Base-by-base conservation (phyloP, 768 basidiomycete genomes). In the Fibroporia radiculosa region DNA sequence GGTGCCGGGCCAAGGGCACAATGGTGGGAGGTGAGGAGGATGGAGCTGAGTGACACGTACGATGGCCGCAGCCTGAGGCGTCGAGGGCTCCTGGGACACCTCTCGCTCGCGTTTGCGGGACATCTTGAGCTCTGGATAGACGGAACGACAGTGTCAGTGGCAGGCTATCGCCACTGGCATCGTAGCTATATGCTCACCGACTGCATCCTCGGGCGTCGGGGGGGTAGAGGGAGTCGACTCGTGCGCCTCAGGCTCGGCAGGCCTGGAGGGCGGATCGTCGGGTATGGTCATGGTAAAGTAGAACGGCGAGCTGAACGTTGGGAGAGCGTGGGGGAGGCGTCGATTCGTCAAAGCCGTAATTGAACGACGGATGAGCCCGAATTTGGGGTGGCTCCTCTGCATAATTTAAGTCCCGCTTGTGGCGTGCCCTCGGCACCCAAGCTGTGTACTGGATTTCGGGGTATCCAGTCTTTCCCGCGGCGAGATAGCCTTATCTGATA, bases 31-130 rank as follows among this genome's bases (percentile, higher is more conserved):
- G 47, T 47, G 25, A 37, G 41, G 55, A 34, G 32, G 39, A 38
- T 20, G 35, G 43, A 31, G 43, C n/a, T n/a, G n/a, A n/a, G n/a
- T n/a, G n/a, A n/a, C 25, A 69, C 47, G 60, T 67, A 65, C 65
- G 43, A 49, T 41, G 26, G 56, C 53, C 33, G 57, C 49, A 13
- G 62, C 57, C 44, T 61, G 59, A 1, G 67, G 64, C 18, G 67
- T 67, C 4, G 61, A 56, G 47, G 85, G 84, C 61, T 90, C 86
- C 26, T 83, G 63, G 22, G 86, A 90, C 19, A 82, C 77, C 62
- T 88, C 85, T 27, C 86, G 70, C 62, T 86, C 84, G 51, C 86
- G 73, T 63, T 90, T 90, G 61, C 74, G 74, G 19, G 83, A 78
- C 12, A 25, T 16, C 24, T 44, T 44, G 6, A 28, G 31, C 16